These are phyloP conservation scores for Aspergillus sp. DNA, from an alignment of 2,329 filamentous ascomycete genomes.

Conservation along the genomic window DNA sequence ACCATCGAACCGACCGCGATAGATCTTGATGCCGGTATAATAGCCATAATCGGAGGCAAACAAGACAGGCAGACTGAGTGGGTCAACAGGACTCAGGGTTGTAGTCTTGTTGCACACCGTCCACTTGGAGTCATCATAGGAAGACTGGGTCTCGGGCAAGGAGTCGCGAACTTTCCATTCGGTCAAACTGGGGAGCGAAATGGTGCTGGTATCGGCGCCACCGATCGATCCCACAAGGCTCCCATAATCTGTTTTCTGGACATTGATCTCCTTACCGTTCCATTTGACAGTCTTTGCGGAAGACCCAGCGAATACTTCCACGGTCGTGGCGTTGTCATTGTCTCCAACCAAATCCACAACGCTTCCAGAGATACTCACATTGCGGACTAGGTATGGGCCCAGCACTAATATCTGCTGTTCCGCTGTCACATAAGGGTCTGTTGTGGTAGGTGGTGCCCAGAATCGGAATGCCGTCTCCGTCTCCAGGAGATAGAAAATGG, in stretches of 20 bases:
- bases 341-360: constrained; percentile 45
- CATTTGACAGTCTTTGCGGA: constrained; percentile 46
- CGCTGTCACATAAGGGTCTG: constrained; percentile 48
- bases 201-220: constrained; percentile 41
- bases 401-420: constrained; percentile 51
- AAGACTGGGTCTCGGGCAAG: constrained; percentile 49
- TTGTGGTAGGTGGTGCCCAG: constrained; percentile 54
- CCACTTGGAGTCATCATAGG: constrained; percentile 57
- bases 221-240: constrained; percentile 45
- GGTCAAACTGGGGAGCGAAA: constrained; percentile 49
- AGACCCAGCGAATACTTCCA: constrained; percentile 21
- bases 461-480: constrained; percentile 58
- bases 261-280: constrained; percentile 47
- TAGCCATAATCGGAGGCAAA: constrained; percentile 54
- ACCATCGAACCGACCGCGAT: constrained; percentile 10
- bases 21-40: constrained; percentile 9
- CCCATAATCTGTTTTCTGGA: constrained; percentile 47
- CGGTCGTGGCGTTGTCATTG: constrained; percentile 42
- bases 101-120: constrained; percentile 52
- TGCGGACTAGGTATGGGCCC: constrained; percentile 50
- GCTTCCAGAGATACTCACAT: constrained; percentile 36
- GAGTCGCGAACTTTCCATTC: constrained; percentile 55
- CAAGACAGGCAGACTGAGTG: constrained; percentile 55
- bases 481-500: constrained; percentile 56
- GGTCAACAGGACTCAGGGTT: constrained; percentile 48